Evolutionary conservation across 2,329 filamentous ascomycete genomes (phyloP).

Genomic region (Pseudopithomyces chartarum): DNA sequence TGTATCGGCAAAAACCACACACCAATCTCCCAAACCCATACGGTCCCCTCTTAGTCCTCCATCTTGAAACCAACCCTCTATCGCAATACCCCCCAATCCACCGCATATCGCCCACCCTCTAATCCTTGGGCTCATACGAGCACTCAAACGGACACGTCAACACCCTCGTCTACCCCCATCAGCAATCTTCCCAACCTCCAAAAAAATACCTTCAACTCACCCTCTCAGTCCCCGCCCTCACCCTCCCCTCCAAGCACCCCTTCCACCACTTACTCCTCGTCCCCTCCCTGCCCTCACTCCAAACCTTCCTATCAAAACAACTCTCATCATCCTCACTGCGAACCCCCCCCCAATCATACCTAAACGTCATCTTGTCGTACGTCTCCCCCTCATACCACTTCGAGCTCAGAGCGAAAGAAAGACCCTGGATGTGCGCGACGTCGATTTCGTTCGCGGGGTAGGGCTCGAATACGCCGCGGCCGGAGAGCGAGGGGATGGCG

Average conservation of each 20-base stretch:
- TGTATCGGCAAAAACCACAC: too few species aligned
- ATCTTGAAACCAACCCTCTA: too few species aligned
- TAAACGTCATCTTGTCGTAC: neutral
- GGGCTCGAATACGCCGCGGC: neutral
- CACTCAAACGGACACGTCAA: too few species aligned
- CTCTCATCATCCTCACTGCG: neutral
- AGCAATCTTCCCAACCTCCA: too few species aligned
- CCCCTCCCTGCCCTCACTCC: neutral
- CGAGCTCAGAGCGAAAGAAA: neutral
- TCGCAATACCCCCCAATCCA: too few species aligned
- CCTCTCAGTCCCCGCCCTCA: neutral
- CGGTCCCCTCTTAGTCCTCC: too few species aligned
- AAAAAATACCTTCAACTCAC: neutral
- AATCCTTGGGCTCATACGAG: too few species aligned
- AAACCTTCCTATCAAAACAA: neutral
- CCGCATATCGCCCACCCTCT: too few species aligned
- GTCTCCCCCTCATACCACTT: neutral
- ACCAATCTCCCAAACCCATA: too few species aligned
- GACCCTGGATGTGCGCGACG: neutral
- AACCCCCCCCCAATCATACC: neutral
- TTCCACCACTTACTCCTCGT: neutral
- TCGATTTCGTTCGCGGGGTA: neutral
- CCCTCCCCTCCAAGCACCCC: neutral
- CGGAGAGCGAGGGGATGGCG: neutral
- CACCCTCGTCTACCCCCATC: too few species aligned